phyloP scores from a whole-genome alignment of 495 filamentous ascomycete genomes.

The Chaetomidium leptoderma region DNA sequence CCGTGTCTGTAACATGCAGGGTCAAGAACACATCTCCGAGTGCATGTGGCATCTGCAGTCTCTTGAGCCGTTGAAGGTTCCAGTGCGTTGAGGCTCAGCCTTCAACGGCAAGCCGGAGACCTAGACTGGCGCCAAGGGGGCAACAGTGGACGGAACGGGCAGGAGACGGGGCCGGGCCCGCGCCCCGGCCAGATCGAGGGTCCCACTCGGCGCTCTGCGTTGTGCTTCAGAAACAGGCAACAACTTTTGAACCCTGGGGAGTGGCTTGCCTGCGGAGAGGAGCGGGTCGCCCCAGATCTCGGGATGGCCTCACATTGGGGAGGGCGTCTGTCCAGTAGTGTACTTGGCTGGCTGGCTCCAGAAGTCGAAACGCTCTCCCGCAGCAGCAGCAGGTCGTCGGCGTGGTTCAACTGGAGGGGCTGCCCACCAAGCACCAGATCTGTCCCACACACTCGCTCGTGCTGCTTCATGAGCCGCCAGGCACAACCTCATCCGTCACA shows the following conservation, averaged over 20 bases:
- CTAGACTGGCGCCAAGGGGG: too few species aligned
- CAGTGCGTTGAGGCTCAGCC: not conserved
- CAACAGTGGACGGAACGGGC: not conserved
- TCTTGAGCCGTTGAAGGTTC: not conserved
- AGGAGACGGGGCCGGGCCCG: not conserved
- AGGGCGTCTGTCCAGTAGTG: not conserved
- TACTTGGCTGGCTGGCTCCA: not conserved
- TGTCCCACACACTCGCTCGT: not conserved
- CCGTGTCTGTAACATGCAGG: not conserved
- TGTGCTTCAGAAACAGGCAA: conserved; percentile 13
- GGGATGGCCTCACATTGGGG: not conserved
- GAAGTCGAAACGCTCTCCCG: not conserved
- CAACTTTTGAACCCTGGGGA: conserved; percentile 5
- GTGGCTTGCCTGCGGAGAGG: not conserved
- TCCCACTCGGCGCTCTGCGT: not conserved
- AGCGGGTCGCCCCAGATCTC: not conserved
- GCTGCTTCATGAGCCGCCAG: conserved; percentile 6
- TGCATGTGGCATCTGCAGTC: not conserved
- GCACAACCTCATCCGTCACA: conserved; percentile 3
- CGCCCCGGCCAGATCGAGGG: not conserved
- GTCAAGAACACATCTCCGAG: not conserved
- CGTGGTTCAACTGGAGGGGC: not conserved
- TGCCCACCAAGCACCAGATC: not conserved
- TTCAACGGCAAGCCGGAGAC: not conserved
- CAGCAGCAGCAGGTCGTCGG: conserved; percentile 1